Evolutionary conservation across 768 basidiomycete species (phyloP).

Genomic region (Trametes gibbosa): DNA sequence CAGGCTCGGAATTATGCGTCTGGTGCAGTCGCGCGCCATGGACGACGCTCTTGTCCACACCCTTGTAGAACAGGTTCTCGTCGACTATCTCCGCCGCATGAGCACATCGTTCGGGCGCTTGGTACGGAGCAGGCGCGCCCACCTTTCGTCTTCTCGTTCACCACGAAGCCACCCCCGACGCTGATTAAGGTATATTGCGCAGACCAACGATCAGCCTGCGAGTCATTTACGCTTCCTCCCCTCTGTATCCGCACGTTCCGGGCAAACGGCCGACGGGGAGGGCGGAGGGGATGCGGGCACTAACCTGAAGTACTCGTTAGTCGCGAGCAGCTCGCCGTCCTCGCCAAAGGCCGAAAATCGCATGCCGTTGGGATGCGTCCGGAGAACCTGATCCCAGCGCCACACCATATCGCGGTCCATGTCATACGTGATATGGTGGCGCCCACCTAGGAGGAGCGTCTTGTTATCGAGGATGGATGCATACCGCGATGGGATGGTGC

Average conservation of each 20-base stretch:
- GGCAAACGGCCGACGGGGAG: background rate
- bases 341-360: conserved; percentile 81
- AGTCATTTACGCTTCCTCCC: conserved; percentile 7
- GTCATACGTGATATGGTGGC: conserved; percentile 77
- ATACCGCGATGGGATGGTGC: conserved; percentile 78
- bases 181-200: conserved; percentile 30
- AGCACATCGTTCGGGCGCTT: background rate
- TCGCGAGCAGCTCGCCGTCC: conserved; percentile 85
- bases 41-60: conserved; percentile 78
- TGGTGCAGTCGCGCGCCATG: conserved; percentile 79
- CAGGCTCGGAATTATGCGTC: conserved; percentile 38
- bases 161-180: conserved; percentile 93
- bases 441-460: conserved; percentile 66
- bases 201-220: background rate
- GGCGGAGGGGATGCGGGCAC: background rate
- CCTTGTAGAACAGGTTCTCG: conserved; percentile 94
- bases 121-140: background rate
- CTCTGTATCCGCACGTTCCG: background rate
- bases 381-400: conserved; percentile 86
- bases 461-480: conserved; percentile 63
- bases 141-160: conserved; percentile 93
- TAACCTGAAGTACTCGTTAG: conserved; percentile 89
- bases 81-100: conserved; percentile 50
- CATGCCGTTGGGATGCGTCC: conserved; percentile 92
- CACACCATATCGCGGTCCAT: conserved; percentile 92